A percentile compares a stretch with the other conserved stretches of the same genome.
Evolutionary conservation across 1,284 basidiomycete genomes (phyloP).

Genomic region (Moesziomyces sp.): DNA sequence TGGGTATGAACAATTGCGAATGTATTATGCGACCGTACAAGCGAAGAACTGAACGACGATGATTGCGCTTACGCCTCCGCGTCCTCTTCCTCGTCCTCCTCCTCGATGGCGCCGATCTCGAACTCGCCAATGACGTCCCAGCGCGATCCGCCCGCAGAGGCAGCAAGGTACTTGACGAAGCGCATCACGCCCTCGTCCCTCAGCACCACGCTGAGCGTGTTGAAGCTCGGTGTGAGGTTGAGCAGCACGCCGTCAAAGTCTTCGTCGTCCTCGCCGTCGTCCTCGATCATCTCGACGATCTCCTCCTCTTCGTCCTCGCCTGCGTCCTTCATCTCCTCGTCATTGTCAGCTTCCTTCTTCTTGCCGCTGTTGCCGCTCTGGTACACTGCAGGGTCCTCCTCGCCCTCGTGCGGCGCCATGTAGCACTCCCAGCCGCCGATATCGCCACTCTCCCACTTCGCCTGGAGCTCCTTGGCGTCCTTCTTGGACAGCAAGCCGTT

Average conservation of each 20-base stretch:
- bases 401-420: conserved; percentile 91
- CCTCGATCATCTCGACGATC: conserved; percentile 61
- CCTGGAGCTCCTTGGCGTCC: conserved; percentile 60
- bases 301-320: conserved; percentile 69
- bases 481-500: conserved; percentile 44
- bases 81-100: conserved; percentile 54
- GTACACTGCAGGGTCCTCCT: conserved; percentile 83
- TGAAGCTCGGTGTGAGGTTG: conserved; percentile 89
- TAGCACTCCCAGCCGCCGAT: conserved; percentile 98
- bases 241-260: conserved; percentile 84
- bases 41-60: too few species aligned
- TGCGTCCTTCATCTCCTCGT: conserved; percentile 49
- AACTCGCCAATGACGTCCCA: conserved; percentile 66
- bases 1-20: background rate
- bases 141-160: conserved; percentile 60
- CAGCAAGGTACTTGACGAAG: conserved; percentile 66
- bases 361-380: conserved; percentile 71
- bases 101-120: conserved; percentile 59
- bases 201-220: conserved; percentile 86
- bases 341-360: conserved; percentile 47
- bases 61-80: background rate
- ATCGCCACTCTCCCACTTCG: conserved; percentile 78
- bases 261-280: conserved; percentile 71
- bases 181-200: conserved; percentile 90
- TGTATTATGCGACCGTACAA: background rate